phyloP scores from a whole-genome alignment of 176 grass and related monocot species.

The Paspalum vaginatum region DNA sequence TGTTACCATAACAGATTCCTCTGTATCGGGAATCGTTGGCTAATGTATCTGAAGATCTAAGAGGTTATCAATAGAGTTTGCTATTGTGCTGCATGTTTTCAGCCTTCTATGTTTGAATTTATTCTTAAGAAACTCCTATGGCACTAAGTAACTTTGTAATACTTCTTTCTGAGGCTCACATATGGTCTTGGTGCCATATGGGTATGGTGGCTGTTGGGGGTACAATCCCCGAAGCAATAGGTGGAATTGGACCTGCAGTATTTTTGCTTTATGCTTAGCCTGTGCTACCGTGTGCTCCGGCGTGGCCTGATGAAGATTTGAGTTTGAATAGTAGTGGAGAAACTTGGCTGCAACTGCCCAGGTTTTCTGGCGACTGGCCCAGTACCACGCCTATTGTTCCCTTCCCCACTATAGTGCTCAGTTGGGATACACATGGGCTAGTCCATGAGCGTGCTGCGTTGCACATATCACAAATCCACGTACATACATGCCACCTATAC shows the following conservation, averaged over 20 bases:
- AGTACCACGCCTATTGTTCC: not conserved
- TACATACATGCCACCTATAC: too few species aligned
- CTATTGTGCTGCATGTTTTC: not conserved
- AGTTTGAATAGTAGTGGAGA: not conserved
- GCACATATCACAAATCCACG: too few species aligned
- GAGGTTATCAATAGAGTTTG: slow-evolving; percentile 13
- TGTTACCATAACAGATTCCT: slow-evolving; percentile 18
- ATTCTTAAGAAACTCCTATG: not conserved
- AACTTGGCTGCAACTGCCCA: not conserved
- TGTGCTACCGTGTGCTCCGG: not conserved
- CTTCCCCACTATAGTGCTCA: too few species aligned
- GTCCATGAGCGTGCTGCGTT: too few species aligned
- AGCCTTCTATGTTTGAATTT: not conserved
- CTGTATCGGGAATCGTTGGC: not conserved
- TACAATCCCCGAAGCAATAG: too few species aligned
- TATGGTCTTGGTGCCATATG: not conserved
- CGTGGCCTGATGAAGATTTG: not conserved
- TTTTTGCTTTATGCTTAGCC: not conserved
- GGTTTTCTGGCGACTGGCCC: not conserved
- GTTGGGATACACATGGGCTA: too few species aligned
- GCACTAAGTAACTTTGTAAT: not conserved
- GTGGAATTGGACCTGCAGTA: not conserved
- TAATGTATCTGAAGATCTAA: slow-evolving; percentile 43
- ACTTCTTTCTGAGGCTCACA: not conserved
- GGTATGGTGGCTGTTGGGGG: too few species aligned